Base-by-base conservation (phyloP, 768 basidiomycete species). In the Hericium rajendrae region DNA sequence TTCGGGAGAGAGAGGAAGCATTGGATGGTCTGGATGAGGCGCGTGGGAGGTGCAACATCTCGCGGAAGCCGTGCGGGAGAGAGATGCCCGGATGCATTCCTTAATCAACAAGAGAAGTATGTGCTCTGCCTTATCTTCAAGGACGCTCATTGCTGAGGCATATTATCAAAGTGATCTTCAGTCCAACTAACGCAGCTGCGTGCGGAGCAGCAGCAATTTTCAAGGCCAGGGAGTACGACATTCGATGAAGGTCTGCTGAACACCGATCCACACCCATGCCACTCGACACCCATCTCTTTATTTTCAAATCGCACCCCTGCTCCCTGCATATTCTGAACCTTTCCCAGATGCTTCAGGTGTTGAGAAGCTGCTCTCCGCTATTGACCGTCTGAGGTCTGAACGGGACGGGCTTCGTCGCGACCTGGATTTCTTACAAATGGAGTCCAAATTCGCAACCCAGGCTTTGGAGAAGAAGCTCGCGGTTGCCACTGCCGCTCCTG, bases 311-410 rank as follows among this genome's bases (percentile, higher is more conserved):
- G 37, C 22, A 32, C 46, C 41, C 43, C 40, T 65, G 71, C 48
- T 63, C 70, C 70, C 32, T 10, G 32, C 32, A 32, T 10, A 32
- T 32, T 32, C 32, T 10, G 32, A 32, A 32, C 32, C 32, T 10
- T 32, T 8, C 32, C 32, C 32, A 8, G 32, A 32, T 10, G 8
- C 32, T 32, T 6, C 38, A 66, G 70, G 11, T 48, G 73, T 86
- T 38, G 80, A 80, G 59, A 79, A 77, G 40, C 73, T 90, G 22
- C 72, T 90, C 52, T 68, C 68, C 26, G 82, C 87, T 1, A 73
- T 88, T 46, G 79, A 82, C n/a, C 80, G 88, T 38, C 72, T 90
- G 49, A 82, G 88, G 4, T 67, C 68, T 4, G 86, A 91, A 62
- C 76, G 88, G 4, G 84, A 90, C 60, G 72, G 69, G 49, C 74